phyloP scores from a whole-genome alignment of 768 basidiomycete genomes.

The Lactifluus rugatus region DNA sequence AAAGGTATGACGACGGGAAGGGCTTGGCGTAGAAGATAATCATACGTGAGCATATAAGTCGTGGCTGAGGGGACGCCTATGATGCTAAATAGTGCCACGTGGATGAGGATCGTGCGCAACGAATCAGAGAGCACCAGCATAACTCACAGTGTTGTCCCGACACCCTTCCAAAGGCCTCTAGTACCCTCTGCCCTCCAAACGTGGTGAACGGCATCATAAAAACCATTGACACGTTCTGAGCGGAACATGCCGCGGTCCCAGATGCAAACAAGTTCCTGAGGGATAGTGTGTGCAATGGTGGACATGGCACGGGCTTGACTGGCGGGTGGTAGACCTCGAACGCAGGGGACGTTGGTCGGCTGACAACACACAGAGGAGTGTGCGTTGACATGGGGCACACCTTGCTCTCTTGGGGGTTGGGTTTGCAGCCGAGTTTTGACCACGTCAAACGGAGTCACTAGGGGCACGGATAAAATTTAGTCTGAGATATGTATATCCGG shows the following conservation, averaged over 20 bases:
- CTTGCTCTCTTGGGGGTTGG: conserved; percentile 45
- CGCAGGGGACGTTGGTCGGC: conserved; percentile 29
- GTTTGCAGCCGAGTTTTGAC: conserved; percentile 96
- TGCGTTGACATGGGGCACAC: conserved; percentile 41
- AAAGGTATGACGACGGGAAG: conserved; percentile 53
- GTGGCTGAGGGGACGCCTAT: conserved; percentile 91
- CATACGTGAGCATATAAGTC: conserved; percentile 92
- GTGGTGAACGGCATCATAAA: conserved; percentile 73
- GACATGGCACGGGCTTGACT: conserved; percentile 72
- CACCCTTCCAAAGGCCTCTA: conserved; percentile 90
- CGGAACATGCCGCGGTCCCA: conserved; percentile 67
- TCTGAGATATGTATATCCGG: background rate
- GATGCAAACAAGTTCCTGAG: conserved; percentile 65
- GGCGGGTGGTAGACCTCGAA: conserved; percentile 27
- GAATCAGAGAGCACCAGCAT: background rate
- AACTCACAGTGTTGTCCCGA: conserved; percentile 78
- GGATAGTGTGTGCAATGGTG: conserved; percentile 46
- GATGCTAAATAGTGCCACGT: conserved; percentile 37
- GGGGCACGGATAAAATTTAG: background rate
- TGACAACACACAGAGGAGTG: conserved; percentile 61
- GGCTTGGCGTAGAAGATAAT: conserved; percentile 61
- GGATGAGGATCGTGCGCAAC: conserved; percentile 11
- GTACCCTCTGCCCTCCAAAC: conserved; percentile 77
- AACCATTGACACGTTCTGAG: conserved; percentile 70
- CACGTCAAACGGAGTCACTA: conserved; percentile 99